Evolutionary conservation across 1,139 yeast genomes (phyloP).

Genomic region (Pichia sp.): DNA sequence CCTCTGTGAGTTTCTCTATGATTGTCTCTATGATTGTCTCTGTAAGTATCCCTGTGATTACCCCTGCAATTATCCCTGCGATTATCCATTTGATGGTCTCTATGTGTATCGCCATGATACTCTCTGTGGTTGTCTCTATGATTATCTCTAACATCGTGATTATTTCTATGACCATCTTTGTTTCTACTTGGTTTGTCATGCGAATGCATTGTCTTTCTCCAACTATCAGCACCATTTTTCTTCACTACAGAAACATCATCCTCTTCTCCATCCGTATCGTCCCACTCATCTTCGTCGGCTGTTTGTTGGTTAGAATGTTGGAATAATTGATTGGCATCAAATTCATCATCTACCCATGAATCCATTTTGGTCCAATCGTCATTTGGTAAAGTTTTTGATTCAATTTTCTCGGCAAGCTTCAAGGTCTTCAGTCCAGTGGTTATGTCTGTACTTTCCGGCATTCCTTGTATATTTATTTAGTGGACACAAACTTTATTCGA

Average conservation of each 20-base stretch:
- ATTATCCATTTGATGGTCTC: neutral
- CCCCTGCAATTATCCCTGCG: neutral
- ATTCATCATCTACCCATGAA: constrained; percentile 11
- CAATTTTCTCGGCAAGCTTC: neutral
- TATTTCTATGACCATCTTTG: neutral
- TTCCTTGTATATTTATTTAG: neutral
- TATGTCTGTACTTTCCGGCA: neutral
- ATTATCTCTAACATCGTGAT: neutral
- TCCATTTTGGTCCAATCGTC: constrained; percentile 5
- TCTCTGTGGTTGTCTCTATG: neutral
- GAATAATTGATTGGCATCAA: constrained; percentile 3
- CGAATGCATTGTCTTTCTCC: neutral
- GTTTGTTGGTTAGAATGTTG: neutral
- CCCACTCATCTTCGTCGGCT: constrained; percentile 5
- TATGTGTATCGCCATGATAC: neutral
- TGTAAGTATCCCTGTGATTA: neutral
- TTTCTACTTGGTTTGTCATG: neutral
- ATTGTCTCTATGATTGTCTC: neutral
- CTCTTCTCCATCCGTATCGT: constrained; percentile 1
- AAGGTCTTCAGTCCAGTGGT: neutral
- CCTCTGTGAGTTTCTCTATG: no score
- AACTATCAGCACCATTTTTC: neutral
- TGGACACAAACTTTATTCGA: neutral
- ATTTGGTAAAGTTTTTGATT: neutral
- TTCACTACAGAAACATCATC: neutral